Evolutionary conservation across 352 stramenopile genomes (phyloP), one percentile per base, ranked within the genome.

Genomic region (Vaucheria bursata): DNA sequence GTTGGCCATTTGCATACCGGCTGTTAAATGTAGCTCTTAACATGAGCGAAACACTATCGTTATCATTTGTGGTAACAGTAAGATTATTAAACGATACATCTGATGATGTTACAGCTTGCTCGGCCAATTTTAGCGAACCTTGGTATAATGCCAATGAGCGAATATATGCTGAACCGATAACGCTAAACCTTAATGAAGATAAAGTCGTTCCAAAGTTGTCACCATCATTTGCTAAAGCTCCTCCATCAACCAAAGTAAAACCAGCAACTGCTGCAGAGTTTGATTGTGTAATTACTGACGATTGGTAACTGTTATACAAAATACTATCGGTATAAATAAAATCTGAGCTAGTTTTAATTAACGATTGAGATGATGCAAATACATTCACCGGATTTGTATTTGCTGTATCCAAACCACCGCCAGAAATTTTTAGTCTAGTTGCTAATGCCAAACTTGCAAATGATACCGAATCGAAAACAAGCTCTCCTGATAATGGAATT

Each of bases 261-360:
- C 45, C 45, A 59, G 45, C 45, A 59, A 59, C 45, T 59, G 45
- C 45, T 59, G 45, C 45, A 59, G 45, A 59, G 45, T 59, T 59
- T 59, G 45, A 59, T 59, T 59, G 45, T 59, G 45, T 59, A 59
- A 59, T 59, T 59, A 59, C 45, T 59, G 45, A 59, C 45, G 45
- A 59, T 59, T 59, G 45, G 45, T 59, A 59, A 59, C 45, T 59
- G 45, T 59, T 59, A 59, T 59, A 59, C 45, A 59, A 59, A 59
- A 59, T 59, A 59, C 45, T 59, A 59, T 59, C 45, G 45, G 45
- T 59, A 59, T 59, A 59, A 59, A 59, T 59, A 59, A 59, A 59
- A 59, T 59, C 45, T 59, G 45, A 59, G 45, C 45, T 59, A 59
- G 45, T 59, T 59, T 59, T 59, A 59, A 59, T 59, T 59, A 59